phyloP scores from a whole-genome alignment of 805 yeast genomes.

The Vanderwaltozyma yarrowii region DNA sequence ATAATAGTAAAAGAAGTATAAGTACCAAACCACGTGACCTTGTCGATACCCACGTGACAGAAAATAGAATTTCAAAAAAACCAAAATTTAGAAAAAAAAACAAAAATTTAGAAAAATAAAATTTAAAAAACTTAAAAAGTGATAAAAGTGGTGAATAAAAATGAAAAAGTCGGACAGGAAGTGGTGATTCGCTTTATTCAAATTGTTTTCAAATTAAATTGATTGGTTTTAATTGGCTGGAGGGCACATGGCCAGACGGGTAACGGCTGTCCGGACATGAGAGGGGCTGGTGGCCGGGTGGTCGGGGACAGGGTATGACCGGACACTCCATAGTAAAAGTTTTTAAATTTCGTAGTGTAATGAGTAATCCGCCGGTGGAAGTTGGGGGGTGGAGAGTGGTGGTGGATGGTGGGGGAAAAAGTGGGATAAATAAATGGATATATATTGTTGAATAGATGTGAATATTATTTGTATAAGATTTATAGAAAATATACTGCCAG shows the following conservation, averaged over 20 bases:
- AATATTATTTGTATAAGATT: too few relatives aligned
- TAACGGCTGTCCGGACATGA: conserved; percentile 1
- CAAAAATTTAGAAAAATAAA: neutral
- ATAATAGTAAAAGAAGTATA: too few relatives aligned
- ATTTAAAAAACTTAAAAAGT: neutral
- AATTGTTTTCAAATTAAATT: neutral
- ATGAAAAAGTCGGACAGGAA: conserved; percentile 13
- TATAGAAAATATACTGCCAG: too few relatives aligned
- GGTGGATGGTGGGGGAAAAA: neutral
- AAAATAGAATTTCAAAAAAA: neutral
- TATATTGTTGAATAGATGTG: neutral
- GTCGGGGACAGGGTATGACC: neutral
- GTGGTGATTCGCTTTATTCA: too few relatives aligned
- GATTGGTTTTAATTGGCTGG: conserved; percentile 15
- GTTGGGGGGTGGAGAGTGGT: neutral
- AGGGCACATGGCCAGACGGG: conserved; percentile 4
- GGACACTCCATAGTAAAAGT: neutral
- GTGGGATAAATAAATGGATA: neutral
- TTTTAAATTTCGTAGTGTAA: too few relatives aligned
- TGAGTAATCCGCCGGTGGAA: neutral
- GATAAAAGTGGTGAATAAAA: conserved; percentile 19
- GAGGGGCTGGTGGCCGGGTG: neutral
- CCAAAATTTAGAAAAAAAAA: neutral
- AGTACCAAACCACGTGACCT: neutral
- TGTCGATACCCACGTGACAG: neutral